Evolutionary conservation across 805 yeast genomes (phyloP).

Genomic region (Starmerella asiatica): DNA sequence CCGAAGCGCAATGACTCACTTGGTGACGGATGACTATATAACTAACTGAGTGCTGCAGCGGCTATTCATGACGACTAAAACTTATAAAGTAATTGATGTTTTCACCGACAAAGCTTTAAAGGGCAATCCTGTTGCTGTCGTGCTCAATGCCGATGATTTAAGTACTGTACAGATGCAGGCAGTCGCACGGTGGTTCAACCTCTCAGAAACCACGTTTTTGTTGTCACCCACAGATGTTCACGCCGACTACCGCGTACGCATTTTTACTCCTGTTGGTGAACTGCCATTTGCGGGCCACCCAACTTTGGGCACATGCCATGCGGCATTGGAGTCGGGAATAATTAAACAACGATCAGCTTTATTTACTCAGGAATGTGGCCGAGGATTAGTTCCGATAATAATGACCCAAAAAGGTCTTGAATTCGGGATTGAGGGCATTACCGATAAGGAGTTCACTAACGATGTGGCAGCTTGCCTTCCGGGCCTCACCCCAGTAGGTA

Average conservation of each 20-base stretch:
- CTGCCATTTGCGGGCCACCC: conserved; percentile 57
- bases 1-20: no score
- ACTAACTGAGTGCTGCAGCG: no score
- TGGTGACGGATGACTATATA: no score
- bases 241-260: conserved; percentile 39
- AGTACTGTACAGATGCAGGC: conserved; percentile 32
- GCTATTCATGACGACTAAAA: no score
- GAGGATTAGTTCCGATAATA: conserved; percentile 29
- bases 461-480: background rate
- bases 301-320: conserved; percentile 34
- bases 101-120: conserved; percentile 30
- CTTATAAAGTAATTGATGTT: conserved; percentile 30
- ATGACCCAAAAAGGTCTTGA: conserved; percentile 26
- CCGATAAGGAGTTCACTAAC: background rate
- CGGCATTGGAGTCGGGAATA: conserved; percentile 11
- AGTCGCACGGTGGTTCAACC: conserved; percentile 47
- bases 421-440: conserved; percentile 6
- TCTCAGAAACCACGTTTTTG: conserved; percentile 46
- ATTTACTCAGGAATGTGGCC: conserved; percentile 16
- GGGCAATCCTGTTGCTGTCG: conserved; percentile 48
- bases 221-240: conserved; percentile 29
- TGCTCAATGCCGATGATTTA: conserved; percentile 31
- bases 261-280: conserved; percentile 37
- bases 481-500: background rate
- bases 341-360: conserved; percentile 13